Base-by-base conservation (phyloP, 2,329 filamentous ascomycete species). In the Pseudocercospora ulei region DNA sequence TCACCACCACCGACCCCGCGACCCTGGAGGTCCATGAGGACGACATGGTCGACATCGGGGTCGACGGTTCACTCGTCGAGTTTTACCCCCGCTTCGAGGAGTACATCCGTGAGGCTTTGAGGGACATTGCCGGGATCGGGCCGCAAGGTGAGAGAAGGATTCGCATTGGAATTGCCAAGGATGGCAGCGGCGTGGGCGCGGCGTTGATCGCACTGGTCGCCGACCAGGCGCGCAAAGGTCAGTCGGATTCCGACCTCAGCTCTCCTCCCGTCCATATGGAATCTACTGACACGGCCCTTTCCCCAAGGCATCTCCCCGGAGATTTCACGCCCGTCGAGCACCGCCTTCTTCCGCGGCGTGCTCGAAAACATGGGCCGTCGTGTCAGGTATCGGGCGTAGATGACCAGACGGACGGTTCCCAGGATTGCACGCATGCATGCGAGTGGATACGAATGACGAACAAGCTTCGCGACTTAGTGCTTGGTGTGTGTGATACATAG, bases 151-250 rank as follows among this genome's bases (percentile, higher is more conserved):
- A 92, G 49, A 80, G 82, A 65, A 82, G 78, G 64, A 82, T 98
- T 49, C 74, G 85, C 41, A 95, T 98, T 56, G 90, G 88, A 13
- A 90, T 96, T 56, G 90, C 90, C 46, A 95, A 94, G 70, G 90
- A 98, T 60, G 90, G 90, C 31, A 90, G 82, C 48, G 90, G 85
- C 47, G 83, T 94, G n/a, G 90, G 90, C 37, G 90, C 90, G 2
- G 90, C 90, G 25, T 67, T 98, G 53, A 96, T 96, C 63, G 90
- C 90, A 35, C 73, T 95, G 35, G 82, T 95, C 17, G 88, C 88
- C 1, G 81, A 82, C 1, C 68, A 71, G 56, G 76, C 52, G 8
- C 43, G 50, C 44, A 58, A 56, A 43, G 51, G 55, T 49, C 11
- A 39, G 41, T 45, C 20, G 7, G 7, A 23, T 27, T 8, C n/a